A percentile compares a stretch with the other conserved stretches of the same genome.
Conservation (phyloP, 1,139 yeast genomes). For the Zygoascus meyerae region DNA sequence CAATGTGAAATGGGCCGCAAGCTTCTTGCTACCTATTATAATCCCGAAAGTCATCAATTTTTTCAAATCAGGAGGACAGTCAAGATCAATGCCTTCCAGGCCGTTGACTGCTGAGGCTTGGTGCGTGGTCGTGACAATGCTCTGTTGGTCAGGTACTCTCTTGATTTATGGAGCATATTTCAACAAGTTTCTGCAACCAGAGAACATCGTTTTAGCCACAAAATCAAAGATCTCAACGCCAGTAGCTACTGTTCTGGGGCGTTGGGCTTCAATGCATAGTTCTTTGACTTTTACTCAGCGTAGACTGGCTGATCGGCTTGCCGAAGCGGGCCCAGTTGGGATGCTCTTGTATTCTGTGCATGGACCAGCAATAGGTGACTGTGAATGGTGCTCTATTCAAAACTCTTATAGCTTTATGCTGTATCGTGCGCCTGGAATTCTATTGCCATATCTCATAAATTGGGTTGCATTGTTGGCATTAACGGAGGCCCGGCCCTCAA, state of each 20-base stretch:
- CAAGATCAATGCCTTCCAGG: too few relatives aligned
- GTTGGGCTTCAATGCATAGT: conserved; percentile 11
- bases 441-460: conserved; percentile 23
- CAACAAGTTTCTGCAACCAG: conserved; percentile 1
- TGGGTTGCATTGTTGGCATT: conserved; percentile 18
- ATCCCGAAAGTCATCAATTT: too few relatives aligned
- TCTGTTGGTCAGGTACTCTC: too few relatives aligned
- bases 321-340: conserved; percentile 8
- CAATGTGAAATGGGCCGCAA: too few relatives aligned
- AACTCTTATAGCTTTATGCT: conserved; percentile 18
- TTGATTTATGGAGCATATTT: background rate
- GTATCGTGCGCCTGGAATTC: conserved; percentile 20
- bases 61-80: too few relatives aligned
- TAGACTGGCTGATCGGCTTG: conserved; percentile 10
- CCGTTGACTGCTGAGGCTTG: too few relatives aligned
- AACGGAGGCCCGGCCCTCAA: conserved; percentile 13
- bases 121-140: too few relatives aligned
- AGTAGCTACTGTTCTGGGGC: conserved; percentile 19
- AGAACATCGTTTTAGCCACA: conserved; percentile 18
- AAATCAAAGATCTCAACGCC: conserved; percentile 24
- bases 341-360: conserved; percentile 23
- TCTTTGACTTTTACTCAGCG: background rate
- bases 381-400: conserved; percentile 25
- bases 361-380: conserved; percentile 24
- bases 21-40: too few relatives aligned